Evolutionary conservation across 2,329 filamentous ascomycete species (phyloP).

Genomic region (Drechslerella coelobrocha): DNA sequence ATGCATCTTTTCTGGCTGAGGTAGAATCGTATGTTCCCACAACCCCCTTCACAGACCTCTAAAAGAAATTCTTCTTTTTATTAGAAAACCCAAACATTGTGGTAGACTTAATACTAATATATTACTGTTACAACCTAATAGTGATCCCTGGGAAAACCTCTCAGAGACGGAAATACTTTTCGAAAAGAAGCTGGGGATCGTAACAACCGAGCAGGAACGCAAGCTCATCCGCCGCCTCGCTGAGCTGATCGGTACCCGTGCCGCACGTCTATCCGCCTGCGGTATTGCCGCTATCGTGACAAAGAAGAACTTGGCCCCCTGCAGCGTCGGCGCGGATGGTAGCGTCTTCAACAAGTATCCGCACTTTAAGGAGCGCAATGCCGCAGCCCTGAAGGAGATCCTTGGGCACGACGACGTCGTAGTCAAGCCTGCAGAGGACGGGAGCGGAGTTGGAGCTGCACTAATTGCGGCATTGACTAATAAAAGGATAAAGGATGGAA

Average conservation of each 20-base stretch:
- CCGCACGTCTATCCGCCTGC: slow-evolving; percentile 89
- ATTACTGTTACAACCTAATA: slow-evolving; percentile 56
- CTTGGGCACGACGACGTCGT: slow-evolving; percentile 79
- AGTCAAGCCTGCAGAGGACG: slow-evolving; percentile 84
- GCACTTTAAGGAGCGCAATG: slow-evolving; percentile 92
- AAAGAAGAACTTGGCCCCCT: slow-evolving; percentile 87
- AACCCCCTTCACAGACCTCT: too few relatives aligned
- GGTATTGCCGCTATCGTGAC: slow-evolving; percentile 95
- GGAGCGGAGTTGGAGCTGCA: slow-evolving; percentile 94
- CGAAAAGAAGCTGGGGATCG: slow-evolving; percentile 74
- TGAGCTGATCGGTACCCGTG: slow-evolving; percentile 92
- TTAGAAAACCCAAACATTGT: too few relatives aligned
- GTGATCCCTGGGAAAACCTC: slow-evolving; percentile 94
- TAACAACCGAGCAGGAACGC: slow-evolving; percentile 76
- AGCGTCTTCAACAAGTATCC: slow-evolving; percentile 99
- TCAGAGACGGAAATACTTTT: slow-evolving; percentile 86
- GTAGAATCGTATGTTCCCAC: slow-evolving; percentile 76
- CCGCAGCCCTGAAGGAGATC: slow-evolving; percentile 88
- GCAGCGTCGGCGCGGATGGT: slow-evolving; percentile 95
- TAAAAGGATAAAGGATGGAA: slow-evolving; percentile 70
- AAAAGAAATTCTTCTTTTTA: too few relatives aligned
- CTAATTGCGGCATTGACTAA: slow-evolving; percentile 80
- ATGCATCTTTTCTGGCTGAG: slow-evolving; percentile 88
- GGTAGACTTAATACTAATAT: too few relatives aligned
- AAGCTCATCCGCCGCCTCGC: slow-evolving; percentile 87